phyloP scores from a whole-genome alignment of 805 yeast genomes.

The Schwanniomyces sp. region DNA sequence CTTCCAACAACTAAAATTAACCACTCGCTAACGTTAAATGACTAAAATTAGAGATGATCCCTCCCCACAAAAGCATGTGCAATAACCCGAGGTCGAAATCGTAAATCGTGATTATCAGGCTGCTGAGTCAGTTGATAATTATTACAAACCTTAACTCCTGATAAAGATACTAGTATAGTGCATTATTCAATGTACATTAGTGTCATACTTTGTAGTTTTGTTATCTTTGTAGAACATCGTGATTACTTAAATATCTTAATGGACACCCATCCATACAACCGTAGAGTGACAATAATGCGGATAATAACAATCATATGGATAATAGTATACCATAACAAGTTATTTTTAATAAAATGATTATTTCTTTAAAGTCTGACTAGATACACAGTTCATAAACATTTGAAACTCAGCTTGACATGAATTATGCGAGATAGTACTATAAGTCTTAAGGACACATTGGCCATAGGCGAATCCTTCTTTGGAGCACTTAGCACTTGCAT shows the following conservation, averaged over 20 bases:
- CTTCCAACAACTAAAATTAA: neutral
- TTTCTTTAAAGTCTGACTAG: slow-evolving; percentile 6
- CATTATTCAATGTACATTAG: too few species aligned
- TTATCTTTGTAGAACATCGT: too few species aligned
- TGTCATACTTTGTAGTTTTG: too few species aligned
- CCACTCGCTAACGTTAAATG: neutral
- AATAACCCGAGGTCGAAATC: neutral
- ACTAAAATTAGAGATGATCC: neutral
- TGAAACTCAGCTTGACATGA: slow-evolving; percentile 54
- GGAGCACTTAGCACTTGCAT: slow-evolving; percentile 41
- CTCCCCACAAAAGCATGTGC: neutral
- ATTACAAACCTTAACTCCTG: neutral
- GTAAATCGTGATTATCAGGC: neutral
- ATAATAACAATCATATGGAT: too few species aligned
- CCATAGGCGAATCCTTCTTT: slow-evolving; percentile 51
- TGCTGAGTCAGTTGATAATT: neutral
- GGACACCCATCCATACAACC: too few species aligned
- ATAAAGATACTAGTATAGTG: too few species aligned
- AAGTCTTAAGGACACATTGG: slow-evolving; percentile 50
- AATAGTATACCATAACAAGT: neutral
- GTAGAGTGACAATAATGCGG: too few species aligned
- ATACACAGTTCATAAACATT: slow-evolving; percentile 51
- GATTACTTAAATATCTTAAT: too few species aligned
- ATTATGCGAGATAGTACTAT: slow-evolving; percentile 50
- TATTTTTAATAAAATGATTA: neutral